Evolutionary conservation across 1,284 basidiomycete species (phyloP).

Genomic region (Thecaphora thlaspeos): DNA sequence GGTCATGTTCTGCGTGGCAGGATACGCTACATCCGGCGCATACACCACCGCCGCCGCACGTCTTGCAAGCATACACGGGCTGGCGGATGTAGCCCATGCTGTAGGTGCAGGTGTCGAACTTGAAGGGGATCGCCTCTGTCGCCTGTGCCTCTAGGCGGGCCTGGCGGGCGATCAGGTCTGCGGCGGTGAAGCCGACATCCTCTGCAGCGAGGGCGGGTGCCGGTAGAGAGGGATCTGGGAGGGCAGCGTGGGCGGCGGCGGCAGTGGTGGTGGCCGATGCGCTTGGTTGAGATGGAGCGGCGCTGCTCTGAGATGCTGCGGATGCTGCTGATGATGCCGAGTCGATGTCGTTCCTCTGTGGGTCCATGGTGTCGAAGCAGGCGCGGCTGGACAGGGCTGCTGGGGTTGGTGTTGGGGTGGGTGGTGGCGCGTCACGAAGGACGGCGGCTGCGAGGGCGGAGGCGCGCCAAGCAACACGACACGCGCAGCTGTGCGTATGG

Average conservation of each 20-base stretch:
- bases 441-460: too few relatives aligned
- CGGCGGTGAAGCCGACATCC: conserved; percentile 53
- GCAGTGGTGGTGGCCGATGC: too few relatives aligned
- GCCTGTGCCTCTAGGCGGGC: conserved; percentile 57
- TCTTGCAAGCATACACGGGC: conserved; percentile 57
- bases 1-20: conserved; percentile 58
- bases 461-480: too few relatives aligned
- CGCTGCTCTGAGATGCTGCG: too few relatives aligned
- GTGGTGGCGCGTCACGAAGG: too few relatives aligned
- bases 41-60: conserved; percentile 57
- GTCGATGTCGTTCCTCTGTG: too few relatives aligned
- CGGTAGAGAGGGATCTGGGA: conserved; percentile 45
- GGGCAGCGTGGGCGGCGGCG: neutral
- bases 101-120: conserved; percentile 58
- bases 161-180: conserved; percentile 57
- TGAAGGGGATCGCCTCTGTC: conserved; percentile 57
- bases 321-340: neutral
- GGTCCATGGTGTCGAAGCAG: too few relatives aligned
- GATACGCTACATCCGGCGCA: conserved; percentile 59
- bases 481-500: too few relatives aligned
- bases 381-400: too few relatives aligned
- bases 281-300: too few relatives aligned
- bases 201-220: conserved; percentile 32
- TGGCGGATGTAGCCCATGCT: conserved; percentile 56
- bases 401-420: too few relatives aligned